A percentile compares a stretch with the other conserved stretches of the same genome.
Conservation (phyloP, 257 asterid species). For the Scutellaria galericulata region DNA sequence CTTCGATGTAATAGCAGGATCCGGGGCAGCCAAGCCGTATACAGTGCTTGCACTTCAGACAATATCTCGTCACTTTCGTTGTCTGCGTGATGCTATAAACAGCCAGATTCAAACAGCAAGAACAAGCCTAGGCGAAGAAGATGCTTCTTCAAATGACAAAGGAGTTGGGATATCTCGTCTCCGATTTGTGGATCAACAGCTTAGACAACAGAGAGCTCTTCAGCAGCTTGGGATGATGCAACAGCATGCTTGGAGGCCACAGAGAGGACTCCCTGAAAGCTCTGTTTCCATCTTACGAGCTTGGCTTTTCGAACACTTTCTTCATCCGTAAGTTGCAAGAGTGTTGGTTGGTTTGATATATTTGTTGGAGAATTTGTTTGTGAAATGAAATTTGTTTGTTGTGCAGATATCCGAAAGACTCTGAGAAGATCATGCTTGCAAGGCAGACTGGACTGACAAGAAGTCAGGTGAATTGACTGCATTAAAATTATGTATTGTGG, state of each 20-base stretch:
- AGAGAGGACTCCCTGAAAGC: slow-evolving; percentile 84
- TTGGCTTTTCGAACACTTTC: slow-evolving; percentile 97
- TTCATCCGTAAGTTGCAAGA: slow-evolving; percentile 69
- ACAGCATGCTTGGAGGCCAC: slow-evolving; percentile 93
- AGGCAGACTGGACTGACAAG: slow-evolving; percentile 91
- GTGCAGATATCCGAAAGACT: slow-evolving; percentile 83
- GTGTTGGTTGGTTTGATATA: not conserved
- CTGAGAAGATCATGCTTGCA: slow-evolving; percentile 88
- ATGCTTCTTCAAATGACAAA: slow-evolving; percentile 51
- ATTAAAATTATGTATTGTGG: not conserved
- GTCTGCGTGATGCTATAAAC: slow-evolving; percentile 75
- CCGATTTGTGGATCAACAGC: slow-evolving; percentile 72
- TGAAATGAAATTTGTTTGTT: slow-evolving; percentile 7
- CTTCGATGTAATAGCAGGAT: slow-evolving; percentile 72
- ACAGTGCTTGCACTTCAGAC: slow-evolving; percentile 86
- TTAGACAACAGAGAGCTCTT: slow-evolving; percentile 77
- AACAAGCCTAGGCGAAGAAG: slow-evolving; percentile 80
- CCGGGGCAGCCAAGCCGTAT: slow-evolving; percentile 79
- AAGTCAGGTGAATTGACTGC: slow-evolving; percentile 67
- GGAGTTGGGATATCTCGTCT: slow-evolving; percentile 79
- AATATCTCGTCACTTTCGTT: slow-evolving; percentile 86
- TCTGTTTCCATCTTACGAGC: slow-evolving; percentile 82
- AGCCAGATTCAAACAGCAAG: slow-evolving; percentile 64
- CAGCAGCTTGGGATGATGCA: slow-evolving; percentile 92
- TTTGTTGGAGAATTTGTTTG: not conserved